Conservation (phyloP, 2,329 filamentous ascomycete genomes). For the Nemania diffusa region DNA sequence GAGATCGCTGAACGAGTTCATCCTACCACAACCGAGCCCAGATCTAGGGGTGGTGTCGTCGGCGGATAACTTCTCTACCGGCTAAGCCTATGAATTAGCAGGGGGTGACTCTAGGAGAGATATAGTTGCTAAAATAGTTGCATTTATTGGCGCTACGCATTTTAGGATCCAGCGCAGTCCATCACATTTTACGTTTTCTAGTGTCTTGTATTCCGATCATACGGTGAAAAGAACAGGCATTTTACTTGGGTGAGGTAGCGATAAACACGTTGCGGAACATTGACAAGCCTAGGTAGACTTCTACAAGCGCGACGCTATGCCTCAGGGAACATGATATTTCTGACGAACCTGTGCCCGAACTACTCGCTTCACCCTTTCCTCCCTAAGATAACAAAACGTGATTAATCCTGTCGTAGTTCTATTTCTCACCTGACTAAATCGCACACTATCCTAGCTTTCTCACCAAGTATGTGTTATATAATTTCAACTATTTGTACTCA, state of each 20-base stretch:
- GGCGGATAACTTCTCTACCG: background rate
- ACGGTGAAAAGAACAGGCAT: background rate
- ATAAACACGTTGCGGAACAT: background rate
- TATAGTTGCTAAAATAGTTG: background rate
- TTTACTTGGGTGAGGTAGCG: background rate
- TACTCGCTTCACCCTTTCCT: background rate
- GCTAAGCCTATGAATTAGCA: background rate
- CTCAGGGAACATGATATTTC: background rate
- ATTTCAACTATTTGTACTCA: background rate
- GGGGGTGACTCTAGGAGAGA: background rate
- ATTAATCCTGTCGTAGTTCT: background rate
- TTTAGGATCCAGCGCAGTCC: background rate
- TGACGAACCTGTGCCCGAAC: background rate
- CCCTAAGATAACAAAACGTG: background rate
- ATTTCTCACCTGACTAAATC: background rate
- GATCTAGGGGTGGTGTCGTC: slow-evolving; percentile 9
- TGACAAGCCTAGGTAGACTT: background rate
- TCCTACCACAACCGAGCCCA: background rate
- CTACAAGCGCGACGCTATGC: background rate
- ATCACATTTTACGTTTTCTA: background rate
- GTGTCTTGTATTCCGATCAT: background rate
- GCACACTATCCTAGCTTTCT: background rate
- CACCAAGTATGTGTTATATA: background rate
- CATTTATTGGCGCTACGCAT: slow-evolving; percentile 7
- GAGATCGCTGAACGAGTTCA: slow-evolving; percentile 22